Evolutionary conservation across 2,329 filamentous ascomycete genomes (phyloP).

Genomic region (Lecanicillium sp.): DNA sequence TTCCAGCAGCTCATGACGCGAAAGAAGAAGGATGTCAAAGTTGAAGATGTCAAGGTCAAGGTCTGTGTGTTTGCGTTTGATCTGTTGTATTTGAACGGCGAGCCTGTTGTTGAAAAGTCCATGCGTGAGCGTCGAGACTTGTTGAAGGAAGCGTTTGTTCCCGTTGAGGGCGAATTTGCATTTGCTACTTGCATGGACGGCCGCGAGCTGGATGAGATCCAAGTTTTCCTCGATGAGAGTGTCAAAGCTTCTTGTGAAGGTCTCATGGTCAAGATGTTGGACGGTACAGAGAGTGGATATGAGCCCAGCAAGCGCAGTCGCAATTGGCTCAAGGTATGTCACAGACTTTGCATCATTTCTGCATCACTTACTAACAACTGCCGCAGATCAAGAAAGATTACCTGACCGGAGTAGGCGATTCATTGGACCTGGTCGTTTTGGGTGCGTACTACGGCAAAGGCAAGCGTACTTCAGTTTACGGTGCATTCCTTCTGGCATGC

Average conservation of each 20-base stretch:
- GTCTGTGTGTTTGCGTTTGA: conserved; percentile 98
- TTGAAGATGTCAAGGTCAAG: conserved; percentile 91
- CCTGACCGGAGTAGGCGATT: conserved; percentile 86
- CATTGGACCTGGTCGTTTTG: conserved; percentile 89
- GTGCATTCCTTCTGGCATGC: conserved; percentile 90
- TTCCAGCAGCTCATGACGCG: conserved; percentile 98
- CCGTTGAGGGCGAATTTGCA: conserved; percentile 81
- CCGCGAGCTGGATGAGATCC: conserved; percentile 87
- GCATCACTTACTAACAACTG: conserved; percentile 13
- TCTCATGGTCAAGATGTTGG: conserved; percentile 98
- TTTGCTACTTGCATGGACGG: conserved; percentile 85
- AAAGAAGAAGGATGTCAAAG: conserved; percentile 94
- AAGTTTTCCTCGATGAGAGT: conserved; percentile 84
- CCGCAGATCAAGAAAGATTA: conserved; percentile 92
- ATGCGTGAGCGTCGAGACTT: conserved; percentile 77
- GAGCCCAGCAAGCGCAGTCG: conserved; percentile 93
- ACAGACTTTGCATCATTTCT: conserved; percentile 4
- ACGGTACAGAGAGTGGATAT: conserved; percentile 86
- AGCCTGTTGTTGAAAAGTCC: conserved; percentile 79
- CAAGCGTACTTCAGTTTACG: conserved; percentile 92
- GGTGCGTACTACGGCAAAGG: conserved; percentile 92
- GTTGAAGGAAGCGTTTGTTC: conserved; percentile 63
- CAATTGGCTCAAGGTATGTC: conserved; percentile 86
- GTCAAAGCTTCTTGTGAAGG: conserved; percentile 96
- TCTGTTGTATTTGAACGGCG: conserved; percentile 84